Conservation (phyloP, 2,329 filamentous ascomycete species). For the Colletotrichum simmondsii region DNA sequence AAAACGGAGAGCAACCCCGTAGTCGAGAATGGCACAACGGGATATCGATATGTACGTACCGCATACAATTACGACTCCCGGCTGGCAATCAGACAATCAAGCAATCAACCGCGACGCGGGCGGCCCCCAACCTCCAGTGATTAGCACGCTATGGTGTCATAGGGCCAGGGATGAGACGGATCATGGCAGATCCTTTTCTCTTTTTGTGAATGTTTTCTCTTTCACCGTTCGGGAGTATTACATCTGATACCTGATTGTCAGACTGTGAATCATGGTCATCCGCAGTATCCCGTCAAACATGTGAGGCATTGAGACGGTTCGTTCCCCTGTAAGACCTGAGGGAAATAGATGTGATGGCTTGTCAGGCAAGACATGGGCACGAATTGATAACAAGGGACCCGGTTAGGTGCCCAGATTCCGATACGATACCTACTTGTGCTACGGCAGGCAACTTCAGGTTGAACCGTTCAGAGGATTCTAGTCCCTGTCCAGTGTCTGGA, state of each 20-base stretch:
- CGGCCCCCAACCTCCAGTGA: slow-evolving; percentile 24
- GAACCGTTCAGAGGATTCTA: neutral
- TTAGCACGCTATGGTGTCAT: slow-evolving; percentile 25
- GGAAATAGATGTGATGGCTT: neutral
- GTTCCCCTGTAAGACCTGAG: neutral
- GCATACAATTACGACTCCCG: slow-evolving; percentile 4
- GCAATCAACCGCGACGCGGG: slow-evolving; percentile 6
- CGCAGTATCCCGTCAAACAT: neutral
- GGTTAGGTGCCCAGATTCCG: neutral
- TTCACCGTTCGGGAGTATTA: neutral
- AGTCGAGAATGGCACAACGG: neutral
- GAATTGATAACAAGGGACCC: neutral
- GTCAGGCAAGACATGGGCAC: slow-evolving; percentile 12
- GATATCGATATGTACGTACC: neutral
- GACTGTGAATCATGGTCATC: neutral
- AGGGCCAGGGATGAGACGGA: slow-evolving; percentile 26
- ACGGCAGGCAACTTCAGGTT: neutral
- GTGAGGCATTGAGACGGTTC: neutral
- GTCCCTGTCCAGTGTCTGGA: neutral
- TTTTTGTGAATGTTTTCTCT: slow-evolving; percentile 15
- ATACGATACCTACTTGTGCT: neutral
- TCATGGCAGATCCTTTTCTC: slow-evolving; percentile 26
- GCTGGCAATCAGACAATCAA: slow-evolving; percentile 27
- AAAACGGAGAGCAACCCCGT: slow-evolving; percentile 22
- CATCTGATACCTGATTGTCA: slow-evolving; percentile 15